Evolutionary conservation across 345 rosid genomes (phyloP), one percentile per base, ranked within the genome.

Genomic region (Stellera chamaejasme): DNA sequence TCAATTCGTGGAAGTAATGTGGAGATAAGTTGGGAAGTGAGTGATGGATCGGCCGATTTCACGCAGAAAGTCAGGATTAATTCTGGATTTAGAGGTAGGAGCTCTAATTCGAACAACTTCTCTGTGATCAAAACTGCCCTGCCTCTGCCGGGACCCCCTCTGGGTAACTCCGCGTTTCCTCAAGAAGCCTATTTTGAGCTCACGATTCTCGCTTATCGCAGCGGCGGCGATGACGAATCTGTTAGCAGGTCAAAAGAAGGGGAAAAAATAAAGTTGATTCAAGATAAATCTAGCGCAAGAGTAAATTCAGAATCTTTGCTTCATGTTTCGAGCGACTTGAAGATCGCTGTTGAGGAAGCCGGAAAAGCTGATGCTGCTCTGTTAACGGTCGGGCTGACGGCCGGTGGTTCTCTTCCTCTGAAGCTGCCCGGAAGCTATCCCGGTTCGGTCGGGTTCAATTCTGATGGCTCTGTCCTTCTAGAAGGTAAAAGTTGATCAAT

Each of bases 181-280:
- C 96, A 82, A 61, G 98, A 88, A 45, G 96, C 95, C 43, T 92
- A 86, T 71, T 88, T 92, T 62, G 98, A 88, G 76, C 75, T 88
- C 72, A 88, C 95, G 11, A 51, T 92, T 59, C 25, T 82, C 46
- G 65, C 66, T 56, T 70, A 58, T 27, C 54, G 52, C n/a, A 50
- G 70, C 14, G 53, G 70, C 14, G 66, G 54, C 28, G 59, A 71
- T 56, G 54, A 27, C 11, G 57, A 68, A 27, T 60, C 75, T 1
- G 23, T 36, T 19, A 47, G 50, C 48, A 72, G 60, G 55, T 48
- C 9, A 39, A 66, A 62, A 52, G 95, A 88, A 69, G 79, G 85
- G 3, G 98, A 88, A 58, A 81, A 66, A 72, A 66, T 73, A 2
- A 85, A 79, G 61, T 77, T 92, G 43, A 82, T 91, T 16, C 85